These are phyloP conservation scores for Solanum raphanifolium DNA, from an alignment of 257 asterid species.

Conservation along the genomic window DNA sequence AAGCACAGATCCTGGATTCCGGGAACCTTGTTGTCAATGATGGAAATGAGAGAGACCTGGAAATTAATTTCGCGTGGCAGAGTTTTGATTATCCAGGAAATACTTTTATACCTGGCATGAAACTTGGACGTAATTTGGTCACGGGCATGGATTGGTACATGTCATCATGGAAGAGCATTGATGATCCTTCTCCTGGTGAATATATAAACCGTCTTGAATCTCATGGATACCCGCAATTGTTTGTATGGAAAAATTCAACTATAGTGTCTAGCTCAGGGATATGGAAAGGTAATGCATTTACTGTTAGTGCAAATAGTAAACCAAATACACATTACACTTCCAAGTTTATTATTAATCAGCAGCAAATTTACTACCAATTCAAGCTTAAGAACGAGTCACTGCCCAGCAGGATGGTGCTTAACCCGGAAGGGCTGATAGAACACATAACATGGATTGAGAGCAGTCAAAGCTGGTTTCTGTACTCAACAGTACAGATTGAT, in stretches of 20 bases:
- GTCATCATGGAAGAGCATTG: conserved; percentile 9
- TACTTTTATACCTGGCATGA: conserved; percentile 7
- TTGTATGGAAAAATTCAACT: not conserved
- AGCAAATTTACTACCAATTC: not conserved
- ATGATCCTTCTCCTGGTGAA: conserved; percentile 11
- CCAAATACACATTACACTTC: not conserved
- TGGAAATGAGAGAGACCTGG: not conserved
- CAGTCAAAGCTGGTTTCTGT: conserved; percentile 8
- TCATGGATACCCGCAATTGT: conserved; percentile 1
- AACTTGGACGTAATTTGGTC: not conserved
- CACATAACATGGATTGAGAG: conserved; percentile 3
- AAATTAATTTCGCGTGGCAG: not conserved
- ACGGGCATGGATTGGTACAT: not conserved
- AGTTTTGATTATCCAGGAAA: conserved; percentile 10
- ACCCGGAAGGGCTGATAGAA: not conserved
- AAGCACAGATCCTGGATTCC: not conserved
- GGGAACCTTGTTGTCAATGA: conserved; percentile 7
- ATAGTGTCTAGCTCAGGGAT: not conserved
- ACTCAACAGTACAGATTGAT: conserved; percentile 3
- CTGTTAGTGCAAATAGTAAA: not conserved
- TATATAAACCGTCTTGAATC: not conserved
- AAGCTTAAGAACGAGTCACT: not conserved
- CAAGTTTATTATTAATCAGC: not conserved
- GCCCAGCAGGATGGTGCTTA: not conserved
- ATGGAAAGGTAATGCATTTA: conserved; percentile 1